Conservation (phyloP, 2,329 filamentous ascomycete genomes). For the Talaromyces amestolkiae region DNA sequence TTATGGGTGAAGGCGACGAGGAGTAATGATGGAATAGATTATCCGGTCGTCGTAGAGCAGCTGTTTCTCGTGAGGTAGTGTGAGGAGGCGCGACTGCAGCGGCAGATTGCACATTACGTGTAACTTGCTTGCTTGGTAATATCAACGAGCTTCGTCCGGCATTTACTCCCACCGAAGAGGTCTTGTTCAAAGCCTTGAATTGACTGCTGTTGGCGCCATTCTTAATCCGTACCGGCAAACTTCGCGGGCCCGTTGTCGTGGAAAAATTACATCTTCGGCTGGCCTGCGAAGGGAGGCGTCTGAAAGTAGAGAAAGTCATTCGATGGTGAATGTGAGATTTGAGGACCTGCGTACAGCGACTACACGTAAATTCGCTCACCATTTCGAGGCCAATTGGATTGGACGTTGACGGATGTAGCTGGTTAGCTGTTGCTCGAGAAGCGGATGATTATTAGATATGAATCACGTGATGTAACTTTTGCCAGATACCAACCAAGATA, state of each 20-base stretch:
- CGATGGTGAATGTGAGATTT: constrained; percentile 29
- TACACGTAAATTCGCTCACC: constrained; percentile 42
- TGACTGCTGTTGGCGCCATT: background rate
- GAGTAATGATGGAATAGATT: constrained; percentile 94
- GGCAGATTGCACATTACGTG: constrained; percentile 28
- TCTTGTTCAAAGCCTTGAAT: background rate
- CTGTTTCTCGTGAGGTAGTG: constrained; percentile 24
- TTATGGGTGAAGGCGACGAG: constrained; percentile 81
- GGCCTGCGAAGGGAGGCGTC: constrained; percentile 26
- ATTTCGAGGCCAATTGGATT: constrained; percentile 25
- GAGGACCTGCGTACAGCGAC: constrained; percentile 39
- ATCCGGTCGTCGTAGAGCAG: constrained; percentile 61
- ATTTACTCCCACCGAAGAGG: background rate
- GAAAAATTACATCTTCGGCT: constrained; percentile 26
- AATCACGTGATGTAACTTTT: constrained; percentile 11
- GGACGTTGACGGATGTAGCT: background rate
- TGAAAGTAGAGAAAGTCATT: constrained; percentile 25
- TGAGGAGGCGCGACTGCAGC: constrained; percentile 27
- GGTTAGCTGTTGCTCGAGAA: background rate
- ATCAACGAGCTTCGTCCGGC: constrained; percentile 28
- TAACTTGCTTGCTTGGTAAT: constrained; percentile 19
- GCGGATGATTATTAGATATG: background rate
- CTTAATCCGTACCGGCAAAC: constrained; percentile 10
- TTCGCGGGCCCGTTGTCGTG: constrained; percentile 10
- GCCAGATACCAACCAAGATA: background rate